Percentiles rank a stretch among this genome's conserved stretches.
phyloP scores from a whole-genome alignment of 352 stramenopile genomes.

The Phytophthora brassicae region DNA sequence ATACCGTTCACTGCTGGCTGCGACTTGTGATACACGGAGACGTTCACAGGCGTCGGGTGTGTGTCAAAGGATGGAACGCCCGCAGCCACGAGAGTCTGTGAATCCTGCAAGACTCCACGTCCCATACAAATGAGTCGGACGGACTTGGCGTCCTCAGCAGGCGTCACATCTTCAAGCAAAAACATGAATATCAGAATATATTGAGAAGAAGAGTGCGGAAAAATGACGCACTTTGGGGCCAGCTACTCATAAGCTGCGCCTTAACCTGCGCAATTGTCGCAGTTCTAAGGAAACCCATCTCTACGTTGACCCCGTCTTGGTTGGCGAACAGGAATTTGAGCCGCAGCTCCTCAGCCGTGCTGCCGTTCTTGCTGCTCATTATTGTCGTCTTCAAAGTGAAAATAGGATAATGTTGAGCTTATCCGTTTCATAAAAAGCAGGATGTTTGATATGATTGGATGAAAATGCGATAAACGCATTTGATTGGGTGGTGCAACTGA shows the following conservation, averaged over 20 bases:
- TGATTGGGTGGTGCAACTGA: not conserved
- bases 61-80: constrained; percentile 90
- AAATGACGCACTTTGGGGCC: constrained; percentile 50
- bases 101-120: constrained; percentile 90
- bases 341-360: constrained; percentile 49
- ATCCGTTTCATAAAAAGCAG: not conserved
- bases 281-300: constrained; percentile 55
- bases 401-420: not conserved
- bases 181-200: not conserved
- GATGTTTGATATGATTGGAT: constrained; percentile 10
- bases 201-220: not conserved
- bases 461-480: not conserved
- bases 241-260: constrained; percentile 62
- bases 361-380: constrained; percentile 30
- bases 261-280: constrained; percentile 64
- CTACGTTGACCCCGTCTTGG: constrained; percentile 70
- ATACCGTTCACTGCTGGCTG: constrained; percentile 35
- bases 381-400: constrained; percentile 2
- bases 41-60: constrained; percentile 95
- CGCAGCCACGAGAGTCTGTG: constrained; percentile 79
- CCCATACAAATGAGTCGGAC: constrained; percentile 95
- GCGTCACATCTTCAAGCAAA: constrained; percentile 38
- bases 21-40: constrained; percentile 74
- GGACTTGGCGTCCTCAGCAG: constrained; percentile 53
- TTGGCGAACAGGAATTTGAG: constrained; percentile 89